Base-by-base conservation (phyloP, 768 basidiomycete genomes). In the Favolaschia claudopus region DNA sequence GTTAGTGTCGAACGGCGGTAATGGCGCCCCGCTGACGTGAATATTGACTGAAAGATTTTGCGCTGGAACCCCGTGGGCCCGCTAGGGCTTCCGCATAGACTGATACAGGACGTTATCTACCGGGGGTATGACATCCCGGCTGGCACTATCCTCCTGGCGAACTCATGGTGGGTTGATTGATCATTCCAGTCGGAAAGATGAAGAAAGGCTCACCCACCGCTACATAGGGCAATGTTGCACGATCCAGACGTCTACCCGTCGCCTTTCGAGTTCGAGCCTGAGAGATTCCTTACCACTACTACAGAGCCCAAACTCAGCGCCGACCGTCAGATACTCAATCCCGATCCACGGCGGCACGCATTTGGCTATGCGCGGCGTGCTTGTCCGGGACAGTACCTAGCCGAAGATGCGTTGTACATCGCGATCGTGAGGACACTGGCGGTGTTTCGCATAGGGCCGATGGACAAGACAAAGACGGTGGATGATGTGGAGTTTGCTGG, bases 31-130 rank as follows among this genome's bases (percentile, higher is more conserved):
- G 6, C 22, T 33, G 15, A 34, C 32, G 24, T 3, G 20, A 4
- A n/a, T 33, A 7, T 17, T n/a, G n/a, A n/a, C n/a, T n/a, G n/a
- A n/a, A n/a, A 55, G 54, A 12, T 55, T 3, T 38, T 39, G 22
- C 45, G 69, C n/a, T 70, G 67, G 67, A 44, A 55, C 25, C 63
- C 65, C 7, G 60, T 55, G 3, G 47, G 57, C 4, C 63, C 66
- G 5, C 33, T 67, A 6, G 60, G 22, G 2, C 17, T 68, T 8
- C 65, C 67, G 5, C 67, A 67, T 48, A 31, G 25, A 6, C 24
- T 42, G 1, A 62, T 31, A 2, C 42, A 60, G 22, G 60, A 67
- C n/a, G 66, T 67, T 29, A 27, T 42, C 7, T 66, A 67, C 29
- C 17, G 42, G 1, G 66, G 64, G 10, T 65, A 48, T 36, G 55